phyloP scores from a whole-genome alignment of 331 rosid genomes.

The Quercus tomentella region DNA sequence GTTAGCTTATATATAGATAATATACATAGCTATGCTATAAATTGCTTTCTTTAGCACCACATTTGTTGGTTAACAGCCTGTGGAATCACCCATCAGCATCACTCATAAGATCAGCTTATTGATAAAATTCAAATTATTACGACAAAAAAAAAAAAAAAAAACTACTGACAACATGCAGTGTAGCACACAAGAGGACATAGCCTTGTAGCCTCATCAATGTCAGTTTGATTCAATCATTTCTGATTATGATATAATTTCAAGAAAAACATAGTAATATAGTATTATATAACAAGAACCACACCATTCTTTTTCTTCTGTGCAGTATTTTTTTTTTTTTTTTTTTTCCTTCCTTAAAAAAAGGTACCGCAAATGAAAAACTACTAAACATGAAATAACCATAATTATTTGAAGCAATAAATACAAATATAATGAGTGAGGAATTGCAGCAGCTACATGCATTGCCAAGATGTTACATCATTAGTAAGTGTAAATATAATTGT shows the following conservation, averaged over 20 bases:
- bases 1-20: not conserved
- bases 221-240: not conserved
- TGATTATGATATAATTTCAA: not conserved
- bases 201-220: not conserved
- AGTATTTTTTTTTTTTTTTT: no score
- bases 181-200: not conserved
- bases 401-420: not conserved
- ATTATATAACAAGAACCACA: not conserved
- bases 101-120: not conserved
- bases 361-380: not conserved
- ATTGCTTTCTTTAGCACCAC: not conserved
- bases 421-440: not conserved
- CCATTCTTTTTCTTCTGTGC: no score
- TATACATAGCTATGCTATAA: not conserved
- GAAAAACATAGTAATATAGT: not conserved
- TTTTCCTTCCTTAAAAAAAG: no score
- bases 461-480: not conserved
- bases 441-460: not conserved
- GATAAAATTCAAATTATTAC: not conserved
- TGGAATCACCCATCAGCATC: not conserved
- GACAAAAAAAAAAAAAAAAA: not conserved
- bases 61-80: not conserved
- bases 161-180: not conserved
- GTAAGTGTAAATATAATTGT: not conserved
- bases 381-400: not conserved